These are phyloP conservation scores for Citeromyces matritensis DNA, from an alignment of 805 yeast species.

Conservation along the genomic window DNA sequence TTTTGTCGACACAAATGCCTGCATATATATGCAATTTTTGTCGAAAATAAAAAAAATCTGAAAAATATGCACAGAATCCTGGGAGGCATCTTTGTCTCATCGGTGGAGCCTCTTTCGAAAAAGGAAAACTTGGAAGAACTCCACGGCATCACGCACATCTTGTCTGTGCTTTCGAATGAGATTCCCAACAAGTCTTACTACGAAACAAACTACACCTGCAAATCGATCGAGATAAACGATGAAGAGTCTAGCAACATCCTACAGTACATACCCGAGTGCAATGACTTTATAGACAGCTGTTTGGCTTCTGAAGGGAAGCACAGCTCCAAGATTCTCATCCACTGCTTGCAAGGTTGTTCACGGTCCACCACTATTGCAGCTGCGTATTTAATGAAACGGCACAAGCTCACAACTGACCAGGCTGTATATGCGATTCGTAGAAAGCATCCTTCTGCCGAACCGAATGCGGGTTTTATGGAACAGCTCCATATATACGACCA, in stretches of 20 bases:
- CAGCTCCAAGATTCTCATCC: conserved; percentile 28
- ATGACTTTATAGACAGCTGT: conserved; percentile 52
- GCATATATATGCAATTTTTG: background rate
- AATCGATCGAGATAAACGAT: conserved; percentile 63
- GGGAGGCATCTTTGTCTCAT: conserved; percentile 70
- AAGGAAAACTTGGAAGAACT: conserved; percentile 32
- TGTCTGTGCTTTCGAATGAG: conserved; percentile 54
- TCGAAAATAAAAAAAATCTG: background rate
- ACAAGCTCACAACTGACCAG: conserved; percentile 38
- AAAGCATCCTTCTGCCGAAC: conserved; percentile 43
- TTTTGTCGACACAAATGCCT: too few relatives aligned
- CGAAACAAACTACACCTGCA: conserved; percentile 25
- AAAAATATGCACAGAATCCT: conserved; percentile 40
- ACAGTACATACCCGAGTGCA: conserved; percentile 42
- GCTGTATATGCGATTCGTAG: conserved; percentile 68
- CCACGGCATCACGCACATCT: conserved; percentile 50
- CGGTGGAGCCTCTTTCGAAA: conserved; percentile 48
- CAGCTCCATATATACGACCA: conserved; percentile 55
- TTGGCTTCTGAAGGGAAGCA: conserved; percentile 30
- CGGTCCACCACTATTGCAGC: conserved; percentile 28
- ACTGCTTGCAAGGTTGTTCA: conserved; percentile 37
- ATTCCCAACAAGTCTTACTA: conserved; percentile 32
- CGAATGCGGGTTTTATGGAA: conserved; percentile 59
- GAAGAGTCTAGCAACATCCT: conserved; percentile 52
- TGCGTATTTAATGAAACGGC: conserved; percentile 33